phyloP scores from a whole-genome alignment of 495 filamentous ascomycete species.

The Xylaria longipes region DNA sequence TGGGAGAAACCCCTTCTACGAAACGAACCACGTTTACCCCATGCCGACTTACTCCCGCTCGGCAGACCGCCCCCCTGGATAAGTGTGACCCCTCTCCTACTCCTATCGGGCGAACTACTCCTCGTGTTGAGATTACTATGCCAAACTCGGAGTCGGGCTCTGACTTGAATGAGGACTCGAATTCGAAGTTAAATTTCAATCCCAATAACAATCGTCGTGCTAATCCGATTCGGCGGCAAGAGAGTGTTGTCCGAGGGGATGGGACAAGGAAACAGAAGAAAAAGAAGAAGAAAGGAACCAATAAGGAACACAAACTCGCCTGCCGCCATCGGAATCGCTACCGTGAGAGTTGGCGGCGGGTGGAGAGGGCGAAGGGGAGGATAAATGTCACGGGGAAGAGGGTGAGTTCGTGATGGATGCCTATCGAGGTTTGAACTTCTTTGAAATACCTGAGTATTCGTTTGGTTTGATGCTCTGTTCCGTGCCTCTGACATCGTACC shows the following conservation, averaged over 20 bases:
- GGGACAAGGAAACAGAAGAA: background rate
- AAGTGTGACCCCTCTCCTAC: background rate
- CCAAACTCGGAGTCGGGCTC: background rate
- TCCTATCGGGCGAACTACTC: background rate
- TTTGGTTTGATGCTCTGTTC: background rate
- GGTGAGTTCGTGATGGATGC: background rate
- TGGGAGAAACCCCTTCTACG: background rate
- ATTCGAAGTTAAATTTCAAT: background rate
- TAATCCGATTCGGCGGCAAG: background rate
- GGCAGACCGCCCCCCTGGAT: background rate
- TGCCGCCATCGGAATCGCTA: background rate
- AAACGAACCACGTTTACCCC: background rate
- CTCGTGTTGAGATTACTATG: background rate
- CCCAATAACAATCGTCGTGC: background rate
- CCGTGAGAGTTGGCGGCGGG: background rate
- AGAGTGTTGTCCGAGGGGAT: too few relatives aligned
- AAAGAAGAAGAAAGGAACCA: background rate
- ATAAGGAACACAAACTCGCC: background rate
- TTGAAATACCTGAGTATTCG: too few relatives aligned
- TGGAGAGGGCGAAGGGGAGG: background rate
- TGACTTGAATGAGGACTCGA: background rate
- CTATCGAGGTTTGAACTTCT: background rate
- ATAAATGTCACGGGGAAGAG: background rate
- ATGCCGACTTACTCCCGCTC: background rate
- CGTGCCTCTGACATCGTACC: background rate